Evolutionary conservation across 2,329 filamentous ascomycete species (phyloP), one percentile per base, ranked within the genome.

Genomic region (Cercospora citrullina): DNA sequence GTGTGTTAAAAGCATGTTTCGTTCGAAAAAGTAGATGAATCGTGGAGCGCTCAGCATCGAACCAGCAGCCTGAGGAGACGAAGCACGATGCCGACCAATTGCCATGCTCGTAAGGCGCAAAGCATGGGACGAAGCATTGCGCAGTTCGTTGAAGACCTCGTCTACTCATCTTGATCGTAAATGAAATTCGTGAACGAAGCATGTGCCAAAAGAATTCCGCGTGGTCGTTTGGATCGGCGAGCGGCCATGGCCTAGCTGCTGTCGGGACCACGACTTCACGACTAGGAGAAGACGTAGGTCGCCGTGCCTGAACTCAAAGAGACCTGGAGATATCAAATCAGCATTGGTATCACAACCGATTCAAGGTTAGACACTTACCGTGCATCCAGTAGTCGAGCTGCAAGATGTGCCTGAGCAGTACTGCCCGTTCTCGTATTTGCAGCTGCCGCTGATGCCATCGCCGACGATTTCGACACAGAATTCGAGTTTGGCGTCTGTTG

Each of bases 401-500:
- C 84, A 85, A 39, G 81, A 79, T 16, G 76, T 77, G 26, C 79
- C 83, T 67, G 81, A 80, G 75, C 84, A 86, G 83, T 89, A 95
- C 69, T 83, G 74, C 66, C 90, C 90, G 70, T 88, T 82, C 71
- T 86, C 82, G 76, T 90, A 90, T 72, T 85, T 87, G 86, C 92
- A 96, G 60, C 78, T 81, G 60, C 84, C 84, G 67, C 78, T 81
- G 53, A 87, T 78, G 71, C 82, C 79, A 68, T 92, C 90, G 65
- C 92, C 93, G 77, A 74, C 83, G 73, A 97, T 90, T 75, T 89
- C 87, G 77, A 97, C 88, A 77, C 90, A 91, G 83, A 91, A 97
- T 79, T 93, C 85, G 45, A 97, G 89, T 69, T 83, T 80, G 42
- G 87, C 89, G 18, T 80, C 78, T 74, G 88, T 92, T 65, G 91